Conservation (phyloP, 495 filamentous ascomycete genomes). For the Emericellopsis terricola region DNA sequence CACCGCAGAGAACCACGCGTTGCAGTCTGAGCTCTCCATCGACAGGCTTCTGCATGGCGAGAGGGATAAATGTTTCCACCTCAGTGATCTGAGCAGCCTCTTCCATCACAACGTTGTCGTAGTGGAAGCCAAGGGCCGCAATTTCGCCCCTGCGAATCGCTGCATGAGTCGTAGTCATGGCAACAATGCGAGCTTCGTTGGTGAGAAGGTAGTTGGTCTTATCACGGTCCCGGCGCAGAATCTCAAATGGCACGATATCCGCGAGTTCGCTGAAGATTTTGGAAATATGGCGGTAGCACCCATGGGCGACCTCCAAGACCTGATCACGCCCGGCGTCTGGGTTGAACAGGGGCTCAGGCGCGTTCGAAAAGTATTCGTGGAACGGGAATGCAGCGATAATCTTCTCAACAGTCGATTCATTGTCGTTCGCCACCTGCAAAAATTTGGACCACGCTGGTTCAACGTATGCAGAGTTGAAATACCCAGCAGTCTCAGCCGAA, state of each 20-base stretch:
- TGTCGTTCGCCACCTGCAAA: slow-evolving; percentile 36
- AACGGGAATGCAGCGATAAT: slow-evolving; percentile 75
- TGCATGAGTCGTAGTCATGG: slow-evolving; percentile 96
- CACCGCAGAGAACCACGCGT: slow-evolving; percentile 79
- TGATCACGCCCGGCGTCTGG: slow-evolving; percentile 41
- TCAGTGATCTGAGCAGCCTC: slow-evolving; percentile 97
- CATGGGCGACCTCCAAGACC: slow-evolving; percentile 57
- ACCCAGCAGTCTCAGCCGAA: slow-evolving; percentile 90
- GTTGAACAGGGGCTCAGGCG: slow-evolving; percentile 72
- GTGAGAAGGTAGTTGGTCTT: slow-evolving; percentile 90
- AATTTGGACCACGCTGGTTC: slow-evolving; percentile 79
- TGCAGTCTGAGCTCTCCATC: slow-evolving; percentile 59
- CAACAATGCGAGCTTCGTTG: slow-evolving; percentile 88
- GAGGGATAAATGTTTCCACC: slow-evolving; percentile 88
- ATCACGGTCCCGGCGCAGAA: slow-evolving; percentile 69
- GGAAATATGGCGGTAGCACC: slow-evolving; percentile 79
- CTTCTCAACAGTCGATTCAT: slow-evolving; percentile 33
- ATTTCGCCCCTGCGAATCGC: slow-evolving; percentile 96
- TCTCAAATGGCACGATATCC: slow-evolving; percentile 90
- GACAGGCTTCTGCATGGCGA: slow-evolving; percentile 71
- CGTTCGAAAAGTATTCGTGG: slow-evolving; percentile 71
- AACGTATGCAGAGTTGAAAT: slow-evolving; percentile 88
- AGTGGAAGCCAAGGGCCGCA: slow-evolving; percentile 77
- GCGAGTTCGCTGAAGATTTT: slow-evolving; percentile 88
- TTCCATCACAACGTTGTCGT: slow-evolving; percentile 97